Conservation (phyloP, 177 flowering plant species). For the Vitis hybrid region DNA sequence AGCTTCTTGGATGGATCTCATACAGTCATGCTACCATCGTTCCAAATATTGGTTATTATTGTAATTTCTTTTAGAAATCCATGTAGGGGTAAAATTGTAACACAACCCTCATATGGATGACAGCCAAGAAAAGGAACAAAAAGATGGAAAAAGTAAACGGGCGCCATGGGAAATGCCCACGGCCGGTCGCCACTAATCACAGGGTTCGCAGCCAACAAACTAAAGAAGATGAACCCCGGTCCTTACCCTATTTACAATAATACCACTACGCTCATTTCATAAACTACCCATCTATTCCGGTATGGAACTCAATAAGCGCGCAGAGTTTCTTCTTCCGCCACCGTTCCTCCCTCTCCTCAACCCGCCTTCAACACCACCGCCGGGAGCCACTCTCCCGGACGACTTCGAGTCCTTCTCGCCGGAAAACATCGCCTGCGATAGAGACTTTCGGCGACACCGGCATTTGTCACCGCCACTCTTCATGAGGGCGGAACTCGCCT, state of each 20-base stretch:
- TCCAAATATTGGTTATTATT: background rate
- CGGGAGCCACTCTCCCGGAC: slow-evolving; percentile 7
- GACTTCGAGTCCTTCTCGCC: slow-evolving; percentile 4
- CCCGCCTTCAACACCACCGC: slow-evolving; percentile 10
- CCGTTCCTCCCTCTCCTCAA: slow-evolving; percentile 4
- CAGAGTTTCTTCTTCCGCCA: slow-evolving; percentile 15
- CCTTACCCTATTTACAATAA: slow-evolving; percentile 17
- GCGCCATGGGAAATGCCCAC: too few species aligned
- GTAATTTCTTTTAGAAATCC: background rate
- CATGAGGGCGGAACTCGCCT: slow-evolving; percentile 60
- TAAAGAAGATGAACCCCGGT: background rate
- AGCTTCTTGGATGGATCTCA: too few species aligned
- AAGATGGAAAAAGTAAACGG: too few species aligned
- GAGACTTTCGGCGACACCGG: slow-evolving; percentile 21
- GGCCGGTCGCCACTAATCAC: background rate
- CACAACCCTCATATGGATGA: slow-evolving; percentile 11
- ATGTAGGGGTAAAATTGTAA: slow-evolving; percentile 24
- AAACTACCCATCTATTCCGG: slow-evolving; percentile 33
- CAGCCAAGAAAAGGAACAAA: background rate
- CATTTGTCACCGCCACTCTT: slow-evolving; percentile 22
- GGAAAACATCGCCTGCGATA: slow-evolving; percentile 7
- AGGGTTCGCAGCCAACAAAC: too few species aligned
- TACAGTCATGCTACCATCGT: too few species aligned
- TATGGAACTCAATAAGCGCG: slow-evolving; percentile 33
- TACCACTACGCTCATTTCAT: slow-evolving; percentile 1